Base-by-base conservation (phyloP, 345 rosid genomes). In the Jatropha curcas region DNA sequence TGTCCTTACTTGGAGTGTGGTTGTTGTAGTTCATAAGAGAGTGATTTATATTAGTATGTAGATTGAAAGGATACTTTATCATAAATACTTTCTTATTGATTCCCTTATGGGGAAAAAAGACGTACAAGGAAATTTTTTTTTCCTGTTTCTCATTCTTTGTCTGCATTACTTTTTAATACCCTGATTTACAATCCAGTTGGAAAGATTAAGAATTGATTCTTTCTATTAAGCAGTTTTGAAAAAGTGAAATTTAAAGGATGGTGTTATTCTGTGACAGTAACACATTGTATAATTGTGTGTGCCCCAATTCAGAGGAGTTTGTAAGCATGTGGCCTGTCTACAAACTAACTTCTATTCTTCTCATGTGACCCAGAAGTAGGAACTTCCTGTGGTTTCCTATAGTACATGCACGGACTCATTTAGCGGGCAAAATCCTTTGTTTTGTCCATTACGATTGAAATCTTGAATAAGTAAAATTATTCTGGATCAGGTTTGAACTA, bases 271-370 rank as follows among this genome's bases (percentile, higher is more conserved):
- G 33, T 30, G 45, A 51, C 31, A 51, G 60, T 30, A 68, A 56
- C 0, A 37, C 55, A 45, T 46, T 31, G 52, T 28, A 37, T 28
- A 13, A 65, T 46, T 35, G 72, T 24, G 24, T 37, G 64, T 72
- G 33, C 41, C 66, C 46, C 3, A 33, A 22, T 5, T 60, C 12
- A 13, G n/a, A 35, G 39, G 37, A 68, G 30, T 70, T 60, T 30
- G 45, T 57, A 55, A 19, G 24, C 66, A 64, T 68, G 35, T 30
- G 77, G 34, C 28, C 35, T 68, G 77, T 64, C 77, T 35, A 24
- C 19, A 4, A 27, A 61, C 33, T 34, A 19, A 43, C 31, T 45
- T 5, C 43, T 24, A 41, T 10, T 19, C 39, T 63, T 45, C 67
- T 10, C 22, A 11, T 45, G 39, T 46, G 7, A 25, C 5, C n/a